Percentiles rank a stretch among this genome's conserved stretches.
Evolutionary conservation across 352 stramenopile species (phyloP).

Genomic region (Globisporangium echinulatum): DNA sequence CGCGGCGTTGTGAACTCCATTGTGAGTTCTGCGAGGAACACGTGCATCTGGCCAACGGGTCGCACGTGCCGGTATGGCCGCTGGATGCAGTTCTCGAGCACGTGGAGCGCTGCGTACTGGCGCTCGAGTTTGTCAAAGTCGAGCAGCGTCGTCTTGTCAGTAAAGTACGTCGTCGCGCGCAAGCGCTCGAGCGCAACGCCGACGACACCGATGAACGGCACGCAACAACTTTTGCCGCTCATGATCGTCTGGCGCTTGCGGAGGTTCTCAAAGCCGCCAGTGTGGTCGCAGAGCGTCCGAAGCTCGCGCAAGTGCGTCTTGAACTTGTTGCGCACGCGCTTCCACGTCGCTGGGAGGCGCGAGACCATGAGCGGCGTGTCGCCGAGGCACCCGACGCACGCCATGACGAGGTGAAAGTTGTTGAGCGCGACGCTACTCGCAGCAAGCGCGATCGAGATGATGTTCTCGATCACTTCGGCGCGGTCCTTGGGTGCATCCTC

Average conservation of each 20-base stretch:
- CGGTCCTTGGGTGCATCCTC: slow-evolving; percentile 62
- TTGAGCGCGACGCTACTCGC: slow-evolving; percentile 35
- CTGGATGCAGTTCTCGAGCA: slow-evolving; percentile 40
- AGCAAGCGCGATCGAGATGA: slow-evolving; percentile 54
- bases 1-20: slow-evolving; percentile 38
- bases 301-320: slow-evolving; percentile 61
- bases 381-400: slow-evolving; percentile 63
- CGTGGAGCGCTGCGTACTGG: slow-evolving; percentile 43
- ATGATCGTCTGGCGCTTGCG: slow-evolving; percentile 45
- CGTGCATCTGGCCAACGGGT: slow-evolving; percentile 16
- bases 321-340: slow-evolving; percentile 57
- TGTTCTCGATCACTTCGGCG: slow-evolving; percentile 62
- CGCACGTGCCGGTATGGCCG: slow-evolving; percentile 3
- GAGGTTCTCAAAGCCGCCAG: slow-evolving; percentile 64
- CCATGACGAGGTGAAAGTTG: slow-evolving; percentile 82
- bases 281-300: slow-evolving; percentile 58
- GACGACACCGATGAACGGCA: slow-evolving; percentile 76
- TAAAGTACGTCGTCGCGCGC: slow-evolving; percentile 40
- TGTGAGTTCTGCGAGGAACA: slow-evolving; percentile 26
- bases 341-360: slow-evolving; percentile 61
- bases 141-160: slow-evolving; percentile 20
- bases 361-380: slow-evolving; percentile 67
- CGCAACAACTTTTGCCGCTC: slow-evolving; percentile 28
- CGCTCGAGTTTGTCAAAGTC: slow-evolving; percentile 57
- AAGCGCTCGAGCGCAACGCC: slow-evolving; percentile 62